Conservation (phyloP, 176 grass and related monocot species). For the Tuctoria greenei region DNA sequence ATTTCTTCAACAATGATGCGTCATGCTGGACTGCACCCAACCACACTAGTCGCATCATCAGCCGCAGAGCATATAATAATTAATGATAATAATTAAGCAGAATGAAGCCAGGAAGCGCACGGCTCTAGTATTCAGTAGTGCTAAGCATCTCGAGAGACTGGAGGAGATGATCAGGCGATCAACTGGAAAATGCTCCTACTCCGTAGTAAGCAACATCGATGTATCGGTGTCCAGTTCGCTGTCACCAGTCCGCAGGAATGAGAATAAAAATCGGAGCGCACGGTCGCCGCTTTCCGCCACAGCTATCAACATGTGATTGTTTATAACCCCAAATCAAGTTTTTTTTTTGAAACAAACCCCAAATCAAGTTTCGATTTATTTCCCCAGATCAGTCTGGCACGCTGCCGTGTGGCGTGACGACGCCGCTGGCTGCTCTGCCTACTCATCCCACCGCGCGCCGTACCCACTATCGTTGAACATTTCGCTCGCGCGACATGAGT, state of each 20-base stretch:
- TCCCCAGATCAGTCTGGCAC: neutral
- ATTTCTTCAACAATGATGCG: neutral
- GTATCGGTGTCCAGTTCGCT: neutral
- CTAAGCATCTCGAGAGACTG: neutral
- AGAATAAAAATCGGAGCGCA: neutral
- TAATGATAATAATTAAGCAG: conserved; percentile 18
- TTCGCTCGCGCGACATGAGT: neutral
- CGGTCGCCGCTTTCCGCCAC: conserved; percentile 13
- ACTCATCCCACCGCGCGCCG: conserved; percentile 12
- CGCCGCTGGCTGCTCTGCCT: neutral
- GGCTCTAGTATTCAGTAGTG: neutral
- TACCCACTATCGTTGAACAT: conserved; percentile 34
- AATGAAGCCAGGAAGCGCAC: conserved; percentile 30
- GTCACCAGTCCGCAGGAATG: conserved; percentile 2
- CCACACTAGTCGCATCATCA: conserved; percentile 18
- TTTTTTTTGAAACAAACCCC: too few relatives aligned
- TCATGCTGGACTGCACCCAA: conserved; percentile 24
- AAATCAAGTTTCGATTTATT: too few relatives aligned
- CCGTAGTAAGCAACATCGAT: neutral
- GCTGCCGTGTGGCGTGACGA: neutral
- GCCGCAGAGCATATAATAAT: conserved; percentile 21
- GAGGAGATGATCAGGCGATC: neutral
- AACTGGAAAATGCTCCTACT: neutral
- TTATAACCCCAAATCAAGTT: neutral
- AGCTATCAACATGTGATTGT: neutral